phyloP scores from a whole-genome alignment of 441 rosid species.

The Raphanus hybrid region DNA sequence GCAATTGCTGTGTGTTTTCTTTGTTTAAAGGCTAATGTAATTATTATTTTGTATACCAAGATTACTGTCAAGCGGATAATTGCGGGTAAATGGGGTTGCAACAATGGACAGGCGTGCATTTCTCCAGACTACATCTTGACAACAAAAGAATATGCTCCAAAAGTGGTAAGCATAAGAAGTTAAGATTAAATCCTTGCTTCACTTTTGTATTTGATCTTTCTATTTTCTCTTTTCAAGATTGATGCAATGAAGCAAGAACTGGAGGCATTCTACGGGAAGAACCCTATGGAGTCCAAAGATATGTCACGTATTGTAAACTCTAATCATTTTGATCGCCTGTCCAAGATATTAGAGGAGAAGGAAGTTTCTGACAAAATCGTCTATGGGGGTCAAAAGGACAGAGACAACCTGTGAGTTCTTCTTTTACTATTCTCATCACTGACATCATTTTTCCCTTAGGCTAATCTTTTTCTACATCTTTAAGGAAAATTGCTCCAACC shows the following conservation, averaged over 20 bases:
- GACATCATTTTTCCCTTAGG: background rate
- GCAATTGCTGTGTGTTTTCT: background rate
- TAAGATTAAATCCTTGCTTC: slow-evolving; percentile 5
- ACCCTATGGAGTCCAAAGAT: slow-evolving; percentile 82
- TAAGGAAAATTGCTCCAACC: slow-evolving; percentile 71
- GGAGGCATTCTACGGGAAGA: slow-evolving; percentile 76
- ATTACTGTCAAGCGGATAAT: slow-evolving; percentile 61
- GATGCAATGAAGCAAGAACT: slow-evolving; percentile 67
- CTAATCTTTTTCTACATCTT: slow-evolving; percentile 10
- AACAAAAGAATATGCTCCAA: slow-evolving; percentile 61
- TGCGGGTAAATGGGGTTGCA: slow-evolving; percentile 72
- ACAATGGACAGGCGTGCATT: slow-evolving; percentile 73
- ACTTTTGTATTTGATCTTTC: slow-evolving; percentile 25
- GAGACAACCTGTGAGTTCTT: slow-evolving; percentile 72
- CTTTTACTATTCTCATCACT: background rate
- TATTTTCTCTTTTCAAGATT: slow-evolving; percentile 55
- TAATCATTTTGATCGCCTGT: slow-evolving; percentile 79
- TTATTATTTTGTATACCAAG: slow-evolving; percentile 42
- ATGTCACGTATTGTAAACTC: slow-evolving; percentile 84
- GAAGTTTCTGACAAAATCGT: slow-evolving; percentile 80
- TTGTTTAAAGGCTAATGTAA: slow-evolving; percentile 11
- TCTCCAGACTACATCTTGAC: slow-evolving; percentile 67
- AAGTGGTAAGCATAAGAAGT: slow-evolving; percentile 51
- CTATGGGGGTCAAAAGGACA: slow-evolving; percentile 80
- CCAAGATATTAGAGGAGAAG: slow-evolving; percentile 82